Conservation (phyloP, 2,329 filamentous ascomycete species). For the Colletotrichum caudatum region DNA sequence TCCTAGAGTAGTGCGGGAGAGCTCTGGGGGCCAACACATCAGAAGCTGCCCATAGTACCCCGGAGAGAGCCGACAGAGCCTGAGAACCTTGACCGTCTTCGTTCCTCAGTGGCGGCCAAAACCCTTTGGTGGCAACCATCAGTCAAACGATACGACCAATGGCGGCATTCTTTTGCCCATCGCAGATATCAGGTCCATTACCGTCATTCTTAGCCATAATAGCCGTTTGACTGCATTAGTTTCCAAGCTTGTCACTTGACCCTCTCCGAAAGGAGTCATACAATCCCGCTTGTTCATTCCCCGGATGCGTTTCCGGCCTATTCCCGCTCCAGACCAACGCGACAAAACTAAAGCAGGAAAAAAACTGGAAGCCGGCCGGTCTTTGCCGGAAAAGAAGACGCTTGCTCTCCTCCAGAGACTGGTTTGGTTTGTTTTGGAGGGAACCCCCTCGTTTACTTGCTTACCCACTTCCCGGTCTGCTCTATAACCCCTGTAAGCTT, state of each 20-base stretch:
- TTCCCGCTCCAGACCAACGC: background rate
- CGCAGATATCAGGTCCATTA: background rate
- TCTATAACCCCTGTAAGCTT: background rate
- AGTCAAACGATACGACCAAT: slow-evolving; percentile 11
- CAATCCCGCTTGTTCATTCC: slow-evolving; percentile 4
- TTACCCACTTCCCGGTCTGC: too few species aligned
- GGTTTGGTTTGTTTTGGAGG: background rate
- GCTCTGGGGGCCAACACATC: background rate
- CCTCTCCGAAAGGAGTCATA: background rate
- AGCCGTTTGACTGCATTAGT: background rate
- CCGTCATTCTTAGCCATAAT: slow-evolving; percentile 13
- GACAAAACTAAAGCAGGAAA: background rate
- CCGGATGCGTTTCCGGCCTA: slow-evolving; percentile 13
- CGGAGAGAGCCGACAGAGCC: background rate
- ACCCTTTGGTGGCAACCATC: background rate
- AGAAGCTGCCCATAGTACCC: background rate
- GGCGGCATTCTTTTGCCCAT: slow-evolving; percentile 28
- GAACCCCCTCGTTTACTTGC: background rate
- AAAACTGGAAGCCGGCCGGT: background rate
- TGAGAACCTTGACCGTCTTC: background rate
- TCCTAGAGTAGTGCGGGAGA: background rate
- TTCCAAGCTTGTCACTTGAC: background rate
- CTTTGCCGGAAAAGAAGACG: background rate
- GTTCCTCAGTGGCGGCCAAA: background rate
- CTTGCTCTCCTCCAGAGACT: background rate